Percentiles rank a stretch among this genome's conserved stretches.
phyloP scores from a whole-genome alignment of 2,329 filamentous ascomycete genomes.

The Penicillium oxalicum region DNA sequence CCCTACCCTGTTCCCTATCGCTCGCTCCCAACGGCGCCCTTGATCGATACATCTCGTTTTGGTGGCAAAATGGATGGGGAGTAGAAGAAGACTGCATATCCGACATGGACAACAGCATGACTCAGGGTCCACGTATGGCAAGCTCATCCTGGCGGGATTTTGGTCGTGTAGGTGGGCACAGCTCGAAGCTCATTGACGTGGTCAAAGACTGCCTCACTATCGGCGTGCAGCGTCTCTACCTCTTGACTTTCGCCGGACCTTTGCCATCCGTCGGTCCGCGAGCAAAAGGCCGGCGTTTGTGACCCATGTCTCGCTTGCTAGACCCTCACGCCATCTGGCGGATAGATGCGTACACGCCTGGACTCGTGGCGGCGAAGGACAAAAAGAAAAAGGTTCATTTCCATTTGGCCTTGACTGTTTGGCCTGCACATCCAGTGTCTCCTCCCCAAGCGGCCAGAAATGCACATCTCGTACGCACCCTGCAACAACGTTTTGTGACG shows the following conservation, averaged over 20 bases:
- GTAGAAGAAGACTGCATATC: too few relatives aligned
- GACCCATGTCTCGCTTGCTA: too few relatives aligned
- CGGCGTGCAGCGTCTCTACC: constrained; percentile 2
- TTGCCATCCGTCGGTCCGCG: constrained; percentile 6
- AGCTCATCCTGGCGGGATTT: too few relatives aligned
- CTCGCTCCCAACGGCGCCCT: too few relatives aligned
- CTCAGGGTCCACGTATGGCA: too few relatives aligned
- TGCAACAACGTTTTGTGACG: constrained; percentile 6
- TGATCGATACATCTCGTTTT: too few relatives aligned
- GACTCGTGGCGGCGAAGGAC: constrained; percentile 13
- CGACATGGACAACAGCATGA: too few relatives aligned
- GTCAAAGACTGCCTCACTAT: too few relatives aligned
- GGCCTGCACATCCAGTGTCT: background rate
- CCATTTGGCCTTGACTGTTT: constrained; percentile 7
- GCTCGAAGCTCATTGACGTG: too few relatives aligned
- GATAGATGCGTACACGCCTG: constrained; percentile 7
- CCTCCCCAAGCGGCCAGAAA: constrained; percentile 1
- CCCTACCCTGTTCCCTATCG: too few relatives aligned
- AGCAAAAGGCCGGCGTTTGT: constrained; percentile 5
- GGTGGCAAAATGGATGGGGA: too few relatives aligned
- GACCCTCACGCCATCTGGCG: constrained; percentile 10
- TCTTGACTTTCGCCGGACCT: constrained; percentile 7
- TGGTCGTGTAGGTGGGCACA: too few relatives aligned
- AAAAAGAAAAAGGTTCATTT: background rate
- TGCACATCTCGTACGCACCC: constrained; percentile 7